Evolutionary conservation across 257 asterid genomes (phyloP), one percentile per base, ranked within the genome.

Genomic region (Vinca minor): DNA sequence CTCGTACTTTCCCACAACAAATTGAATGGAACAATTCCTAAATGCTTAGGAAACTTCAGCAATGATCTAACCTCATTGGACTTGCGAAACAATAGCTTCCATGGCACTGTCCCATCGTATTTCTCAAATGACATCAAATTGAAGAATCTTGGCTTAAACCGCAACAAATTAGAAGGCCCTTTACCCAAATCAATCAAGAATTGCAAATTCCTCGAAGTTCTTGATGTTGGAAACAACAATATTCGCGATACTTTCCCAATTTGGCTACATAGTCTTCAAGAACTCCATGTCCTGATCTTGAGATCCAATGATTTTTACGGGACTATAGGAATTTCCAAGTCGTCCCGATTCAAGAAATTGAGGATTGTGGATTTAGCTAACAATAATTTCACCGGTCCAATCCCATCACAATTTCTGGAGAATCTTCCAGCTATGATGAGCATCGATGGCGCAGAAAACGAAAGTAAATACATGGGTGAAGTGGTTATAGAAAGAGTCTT

Each of bases 221-320:
- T 74, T 31, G 63, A 74, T 49, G 47, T 69, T 1, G 58, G 61
- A 5, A 48, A 67, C 32, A 79, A 79, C 45, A n/a, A 61, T 4
- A 38, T 79, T 7, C 56, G 0, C 1, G 82, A 42, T 29, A 1
- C 10, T 1, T 79, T 79, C 28, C 84, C 82, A 3, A 14, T 20
- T n/a, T 76, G 81, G 81, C 29, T 59, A n/a, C 64, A 20, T 20
- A 42, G 4, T 56, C 79, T 76, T 67, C 66, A 52, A 0, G 14
- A 56, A 3, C 69, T 79, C 26, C 63, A n/a, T n/a, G 77, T 73
- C 29, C 73, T 69, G 44, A 29, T 59, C 29, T 31, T 63, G 57
- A 63, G 53, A 29, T 46, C 57, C 1, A 63, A 63, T 46, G 7
- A 0, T 0, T 45, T 63, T 18, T 20, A 17, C 17, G 67, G 67